phyloP scores from a whole-genome alignment of 441 rosid genomes.

The Metrosideros polymorpha region DNA sequence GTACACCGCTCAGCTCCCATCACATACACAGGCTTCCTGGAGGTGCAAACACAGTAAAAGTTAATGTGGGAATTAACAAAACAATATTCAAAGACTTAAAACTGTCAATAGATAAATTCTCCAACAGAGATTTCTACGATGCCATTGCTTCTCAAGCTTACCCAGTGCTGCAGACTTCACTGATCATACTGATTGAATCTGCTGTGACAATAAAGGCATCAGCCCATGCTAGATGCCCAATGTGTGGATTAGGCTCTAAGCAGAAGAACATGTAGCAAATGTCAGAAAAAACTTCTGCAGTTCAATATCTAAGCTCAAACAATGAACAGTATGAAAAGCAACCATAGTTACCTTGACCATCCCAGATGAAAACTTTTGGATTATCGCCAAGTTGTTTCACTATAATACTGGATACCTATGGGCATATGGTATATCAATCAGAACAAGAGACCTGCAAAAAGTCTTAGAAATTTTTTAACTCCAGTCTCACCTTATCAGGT shows the following conservation, averaged over 20 bases:
- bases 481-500: slow-evolving; percentile 55
- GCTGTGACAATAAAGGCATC: slow-evolving; percentile 94
- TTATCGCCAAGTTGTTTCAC: slow-evolving; percentile 49
- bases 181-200: slow-evolving; percentile 86
- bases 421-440: background rate
- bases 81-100: background rate
- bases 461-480: background rate
- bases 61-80: background rate
- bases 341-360: slow-evolving; percentile 59
- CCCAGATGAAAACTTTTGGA: slow-evolving; percentile 80
- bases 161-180: slow-evolving; percentile 98
- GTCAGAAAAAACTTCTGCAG: background rate
- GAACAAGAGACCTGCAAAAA: background rate
- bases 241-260: slow-evolving; percentile 76
- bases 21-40: slow-evolving; percentile 88
- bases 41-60: background rate
- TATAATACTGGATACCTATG: slow-evolving; percentile 52
- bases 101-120: background rate
- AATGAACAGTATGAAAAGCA: background rate
- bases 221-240: slow-evolving; percentile 97
- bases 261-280: background rate
- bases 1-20: slow-evolving; percentile 74
- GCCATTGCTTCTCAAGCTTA: slow-evolving; percentile 23
- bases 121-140: background rate
- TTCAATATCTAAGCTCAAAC: background rate